Conservation (phyloP, 1,284 basidiomycete species). For the Rhodotorula sp. region DNA sequence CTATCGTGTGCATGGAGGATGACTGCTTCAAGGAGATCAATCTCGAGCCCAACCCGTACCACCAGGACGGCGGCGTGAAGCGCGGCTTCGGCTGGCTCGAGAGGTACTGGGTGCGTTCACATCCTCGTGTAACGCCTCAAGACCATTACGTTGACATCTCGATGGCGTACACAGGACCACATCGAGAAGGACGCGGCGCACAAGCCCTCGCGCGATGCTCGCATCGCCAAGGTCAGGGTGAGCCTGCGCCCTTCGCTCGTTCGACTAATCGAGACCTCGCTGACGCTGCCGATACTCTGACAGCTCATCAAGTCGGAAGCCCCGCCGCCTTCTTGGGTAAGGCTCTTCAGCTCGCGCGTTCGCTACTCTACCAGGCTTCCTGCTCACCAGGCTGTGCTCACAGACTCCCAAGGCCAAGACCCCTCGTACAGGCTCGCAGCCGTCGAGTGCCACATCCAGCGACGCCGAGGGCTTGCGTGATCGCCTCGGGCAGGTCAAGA, state of each 20-base stretch:
- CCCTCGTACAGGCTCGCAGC: neutral
- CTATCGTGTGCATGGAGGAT: conserved; percentile 27
- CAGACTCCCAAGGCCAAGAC: conserved; percentile 9
- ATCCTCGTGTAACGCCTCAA: too few relatives aligned
- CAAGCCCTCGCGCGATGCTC: conserved; percentile 3
- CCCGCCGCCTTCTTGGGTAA: conserved; percentile 6
- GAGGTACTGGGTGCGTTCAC: conserved; percentile 15
- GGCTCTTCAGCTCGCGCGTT: neutral
- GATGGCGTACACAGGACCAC: conserved; percentile 11
- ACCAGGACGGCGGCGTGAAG: conserved; percentile 3
- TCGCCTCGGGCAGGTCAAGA: neutral
- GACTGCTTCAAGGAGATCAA: conserved; percentile 14
- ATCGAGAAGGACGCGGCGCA: neutral
- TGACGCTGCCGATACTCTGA: neutral
- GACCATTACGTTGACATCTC: neutral
- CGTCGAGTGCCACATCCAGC: neutral
- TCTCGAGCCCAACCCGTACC: conserved; percentile 7
- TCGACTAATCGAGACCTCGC: neutral
- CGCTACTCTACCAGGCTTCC: neutral
- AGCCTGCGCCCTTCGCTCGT: neutral
- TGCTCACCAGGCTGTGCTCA: neutral
- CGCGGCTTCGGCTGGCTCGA: conserved; percentile 20
- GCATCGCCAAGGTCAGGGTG: conserved; percentile 5
- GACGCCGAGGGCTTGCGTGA: neutral
- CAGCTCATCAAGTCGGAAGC: conserved; percentile 14